Conservation (phyloP, 2,329 filamentous ascomycete genomes). For the Dryadomyces quercivorus region DNA sequence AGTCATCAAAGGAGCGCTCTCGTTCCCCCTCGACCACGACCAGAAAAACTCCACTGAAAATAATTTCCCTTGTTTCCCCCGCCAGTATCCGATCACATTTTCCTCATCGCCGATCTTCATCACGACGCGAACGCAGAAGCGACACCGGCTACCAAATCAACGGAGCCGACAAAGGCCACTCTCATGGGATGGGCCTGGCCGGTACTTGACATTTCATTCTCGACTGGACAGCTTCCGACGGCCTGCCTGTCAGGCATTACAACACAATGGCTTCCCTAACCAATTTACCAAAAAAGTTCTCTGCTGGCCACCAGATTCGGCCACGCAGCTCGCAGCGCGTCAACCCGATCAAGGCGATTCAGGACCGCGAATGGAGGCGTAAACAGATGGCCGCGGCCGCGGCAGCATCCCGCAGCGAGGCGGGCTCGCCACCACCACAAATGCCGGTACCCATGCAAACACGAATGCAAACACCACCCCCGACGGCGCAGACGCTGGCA, state of each 20-base stretch:
- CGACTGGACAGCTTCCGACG: no score
- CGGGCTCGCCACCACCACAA: neutral
- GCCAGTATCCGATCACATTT: neutral
- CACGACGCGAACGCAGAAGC: neutral
- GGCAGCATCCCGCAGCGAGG: conserved; percentile 8
- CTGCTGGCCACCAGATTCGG: conserved; percentile 13
- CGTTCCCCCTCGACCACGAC: neutral
- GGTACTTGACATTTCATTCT: no score
- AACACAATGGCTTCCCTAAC: conserved; percentile 6
- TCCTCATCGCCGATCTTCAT: neutral
- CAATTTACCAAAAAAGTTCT: conserved; percentile 14
- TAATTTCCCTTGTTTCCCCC: neutral
- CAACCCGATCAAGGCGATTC: conserved; percentile 38
- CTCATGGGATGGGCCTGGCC: no score
- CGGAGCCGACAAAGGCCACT: neutral
- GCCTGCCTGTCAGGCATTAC: no score
- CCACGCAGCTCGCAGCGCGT: conserved; percentile 18
- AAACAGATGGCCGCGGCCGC: conserved; percentile 20
- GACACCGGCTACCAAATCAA: neutral
- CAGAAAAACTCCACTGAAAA: neutral
- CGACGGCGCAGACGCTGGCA: neutral
- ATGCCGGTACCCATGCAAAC: neutral
- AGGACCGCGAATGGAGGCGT: conserved; percentile 36
- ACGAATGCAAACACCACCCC: neutral
- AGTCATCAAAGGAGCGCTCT: neutral